Percentiles rank a stretch among this genome's conserved stretches.
phyloP scores from a whole-genome alignment of 176 grass and related monocot species.

The Raddia guianensis region DNA sequence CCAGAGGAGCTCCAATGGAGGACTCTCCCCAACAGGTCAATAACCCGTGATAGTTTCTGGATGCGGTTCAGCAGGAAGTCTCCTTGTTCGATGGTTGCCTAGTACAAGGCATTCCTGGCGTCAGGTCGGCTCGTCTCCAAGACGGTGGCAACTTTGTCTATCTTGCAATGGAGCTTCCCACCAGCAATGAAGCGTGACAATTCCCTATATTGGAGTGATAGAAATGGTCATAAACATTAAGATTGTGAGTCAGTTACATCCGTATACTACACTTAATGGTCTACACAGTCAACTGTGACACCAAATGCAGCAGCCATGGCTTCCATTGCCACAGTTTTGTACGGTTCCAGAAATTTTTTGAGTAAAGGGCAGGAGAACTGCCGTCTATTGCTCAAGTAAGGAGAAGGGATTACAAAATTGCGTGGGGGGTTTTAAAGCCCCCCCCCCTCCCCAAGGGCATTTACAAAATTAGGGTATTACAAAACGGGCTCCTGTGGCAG shows the following conservation, averaged over 20 bases:
- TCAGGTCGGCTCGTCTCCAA: constrained; percentile 94
- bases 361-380: too few relatives aligned
- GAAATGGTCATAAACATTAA: constrained; percentile 1
- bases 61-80: constrained; percentile 97
- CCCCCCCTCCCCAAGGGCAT: too few relatives aligned
- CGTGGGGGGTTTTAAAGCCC: too few relatives aligned
- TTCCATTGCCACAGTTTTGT: constrained; percentile 99
- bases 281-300: constrained; percentile 89
- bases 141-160: constrained; percentile 91
- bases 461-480: too few relatives aligned
- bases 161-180: constrained; percentile 98
- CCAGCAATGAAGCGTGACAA: constrained; percentile 94
- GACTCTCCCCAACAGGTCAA: constrained; percentile 63
- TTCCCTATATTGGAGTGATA: constrained; percentile 48
- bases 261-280: constrained; percentile 61
- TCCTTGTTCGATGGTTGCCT: constrained; percentile 97
- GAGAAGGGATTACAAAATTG: too few relatives aligned
- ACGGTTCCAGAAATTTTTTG: constrained; percentile 76
- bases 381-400: too few relatives aligned
- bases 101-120: constrained; percentile 89
- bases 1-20: too few relatives aligned
- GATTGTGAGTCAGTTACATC: not conserved
- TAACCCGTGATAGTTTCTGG: constrained; percentile 95
- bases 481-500: too few relatives aligned
- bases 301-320: constrained; percentile 93